Conservation (phyloP, 129 eudicot species). For the Flaveria brownii region DNA sequence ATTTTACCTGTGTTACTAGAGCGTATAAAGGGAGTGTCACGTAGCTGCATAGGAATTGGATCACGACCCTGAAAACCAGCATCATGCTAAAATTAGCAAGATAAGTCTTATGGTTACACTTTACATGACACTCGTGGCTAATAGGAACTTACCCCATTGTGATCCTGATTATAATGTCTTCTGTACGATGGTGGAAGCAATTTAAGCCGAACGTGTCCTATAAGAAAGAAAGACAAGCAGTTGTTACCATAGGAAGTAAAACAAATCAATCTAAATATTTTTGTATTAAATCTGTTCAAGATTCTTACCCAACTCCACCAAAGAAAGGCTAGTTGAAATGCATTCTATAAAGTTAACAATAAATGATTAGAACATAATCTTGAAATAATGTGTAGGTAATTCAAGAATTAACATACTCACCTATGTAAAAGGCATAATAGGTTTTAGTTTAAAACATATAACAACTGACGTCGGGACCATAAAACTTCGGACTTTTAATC, state of each 20-base stretch:
- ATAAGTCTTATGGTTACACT: background rate
- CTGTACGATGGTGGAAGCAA: conserved; percentile 51
- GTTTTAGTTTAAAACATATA: too few species aligned
- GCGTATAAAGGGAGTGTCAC: conserved; percentile 87
- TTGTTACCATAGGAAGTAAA: background rate
- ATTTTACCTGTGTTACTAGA: conserved; percentile 70
- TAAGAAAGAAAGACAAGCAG: background rate
- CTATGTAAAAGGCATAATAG: too few species aligned
- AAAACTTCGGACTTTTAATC: too few species aligned
- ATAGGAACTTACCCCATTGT: conserved; percentile 57
- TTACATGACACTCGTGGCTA: background rate
- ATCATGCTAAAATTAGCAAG: background rate
- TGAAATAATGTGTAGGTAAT: background rate
- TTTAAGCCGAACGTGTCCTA: conserved; percentile 61
- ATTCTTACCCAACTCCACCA: conserved; percentile 68
- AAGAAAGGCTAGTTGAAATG: conserved; percentile 69
- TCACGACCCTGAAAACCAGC: conserved; percentile 47
- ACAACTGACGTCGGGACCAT: too few species aligned
- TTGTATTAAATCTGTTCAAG: background rate
- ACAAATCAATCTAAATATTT: background rate
- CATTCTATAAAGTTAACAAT: conserved; percentile 44
- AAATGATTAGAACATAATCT: conserved; percentile 12
- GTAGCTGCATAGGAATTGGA: conserved; percentile 69
- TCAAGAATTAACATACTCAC: too few species aligned
- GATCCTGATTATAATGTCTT: conserved; percentile 49